Evolutionary conservation across 225 moss, liverwort and hornwort species (phyloP), one percentile per base, ranked within the genome.

Genomic region (Sphagnum tenellum): DNA sequence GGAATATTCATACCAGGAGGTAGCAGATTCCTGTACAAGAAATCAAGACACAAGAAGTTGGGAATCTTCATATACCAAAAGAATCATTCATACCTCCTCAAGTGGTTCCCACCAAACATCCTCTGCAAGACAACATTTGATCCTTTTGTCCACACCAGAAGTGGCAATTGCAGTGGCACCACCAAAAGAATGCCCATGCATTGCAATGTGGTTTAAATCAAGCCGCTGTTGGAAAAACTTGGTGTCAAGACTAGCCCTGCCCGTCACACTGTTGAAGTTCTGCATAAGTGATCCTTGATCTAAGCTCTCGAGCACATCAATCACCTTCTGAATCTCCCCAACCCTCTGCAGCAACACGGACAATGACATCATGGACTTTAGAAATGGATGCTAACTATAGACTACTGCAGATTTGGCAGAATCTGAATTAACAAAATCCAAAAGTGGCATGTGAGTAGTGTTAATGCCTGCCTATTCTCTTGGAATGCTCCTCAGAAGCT

Each of bases 51-150:
- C 29, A 29, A 29, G 29, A 29, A 29, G 29, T 29, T 29, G 29
- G 29, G 29, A 29, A 29, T 29, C 0, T 29, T 29, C 29, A 29
- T 29, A 29, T 29, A 29, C 29, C 29, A 29, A 29, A 29, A 45
- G 48, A 56, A 14, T 5, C 48, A 79, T 74, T 75, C 70, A 70
- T 65, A 84, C 83, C 74, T 83, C 80, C 70, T 79, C 81, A 57
- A 90, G 3, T 11, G 91, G 91, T 72, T 78, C 58, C 94, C 94
- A 94, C 94, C 94, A 94, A 12, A 94, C 89, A 67, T 94, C 94
- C 72, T 89, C 69, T 44, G 89, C 94, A 45, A 91, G 75, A 70
- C 91, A 91, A 71, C 91, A 91, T 69, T 88, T 91, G 73, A 94
- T 87, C 63, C 91, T 85, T 63, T 83, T 78, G 56, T 94, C 94